phyloP scores from a whole-genome alignment of 495 filamentous ascomycete species.

The Filosporella fistucella region DNA sequence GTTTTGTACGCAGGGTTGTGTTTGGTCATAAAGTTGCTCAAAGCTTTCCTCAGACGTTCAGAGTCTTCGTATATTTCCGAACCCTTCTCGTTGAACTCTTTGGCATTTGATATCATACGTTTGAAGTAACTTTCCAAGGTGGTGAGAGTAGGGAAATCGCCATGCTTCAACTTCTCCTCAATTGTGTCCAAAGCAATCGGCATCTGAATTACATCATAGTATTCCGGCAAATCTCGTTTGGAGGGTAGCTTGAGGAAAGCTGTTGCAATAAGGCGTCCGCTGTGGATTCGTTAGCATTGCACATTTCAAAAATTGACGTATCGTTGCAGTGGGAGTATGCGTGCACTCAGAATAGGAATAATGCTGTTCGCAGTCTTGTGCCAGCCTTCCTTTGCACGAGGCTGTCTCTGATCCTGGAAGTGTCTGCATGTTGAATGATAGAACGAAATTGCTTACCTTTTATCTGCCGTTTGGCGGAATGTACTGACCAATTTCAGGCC shows the following conservation, averaged over 20 bases:
- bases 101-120: slow-evolving; percentile 72
- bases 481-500: slow-evolving; percentile 63
- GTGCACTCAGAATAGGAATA: too few relatives aligned
- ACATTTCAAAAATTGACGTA: too few relatives aligned
- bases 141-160: slow-evolving; percentile 58
- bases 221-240: slow-evolving; percentile 58
- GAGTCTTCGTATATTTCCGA: slow-evolving; percentile 68
- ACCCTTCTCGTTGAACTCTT: slow-evolving; percentile 61
- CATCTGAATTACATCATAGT: slow-evolving; percentile 65
- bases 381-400: too few relatives aligned
- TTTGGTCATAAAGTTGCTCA: slow-evolving; percentile 71
- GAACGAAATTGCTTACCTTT: slow-evolving; percentile 45
- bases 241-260: slow-evolving; percentile 67
- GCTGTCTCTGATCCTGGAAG: too few relatives aligned
- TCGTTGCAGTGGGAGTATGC: too few relatives aligned
- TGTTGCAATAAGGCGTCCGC: slow-evolving; percentile 63
- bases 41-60: slow-evolving; percentile 67
- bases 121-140: slow-evolving; percentile 69
- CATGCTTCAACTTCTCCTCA: slow-evolving; percentile 59
- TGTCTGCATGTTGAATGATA: too few relatives aligned
- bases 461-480: slow-evolving; percentile 64
- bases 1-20: slow-evolving; percentile 68
- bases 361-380: too few relatives aligned
- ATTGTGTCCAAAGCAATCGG: slow-evolving; percentile 75
- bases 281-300: slow-evolving; percentile 22